A percentile compares a stretch with the other conserved stretches of the same genome.
These are phyloP conservation scores for Spathaspora gorwiae DNA, from an alignment of 805 yeast species.

Conservation along the genomic window DNA sequence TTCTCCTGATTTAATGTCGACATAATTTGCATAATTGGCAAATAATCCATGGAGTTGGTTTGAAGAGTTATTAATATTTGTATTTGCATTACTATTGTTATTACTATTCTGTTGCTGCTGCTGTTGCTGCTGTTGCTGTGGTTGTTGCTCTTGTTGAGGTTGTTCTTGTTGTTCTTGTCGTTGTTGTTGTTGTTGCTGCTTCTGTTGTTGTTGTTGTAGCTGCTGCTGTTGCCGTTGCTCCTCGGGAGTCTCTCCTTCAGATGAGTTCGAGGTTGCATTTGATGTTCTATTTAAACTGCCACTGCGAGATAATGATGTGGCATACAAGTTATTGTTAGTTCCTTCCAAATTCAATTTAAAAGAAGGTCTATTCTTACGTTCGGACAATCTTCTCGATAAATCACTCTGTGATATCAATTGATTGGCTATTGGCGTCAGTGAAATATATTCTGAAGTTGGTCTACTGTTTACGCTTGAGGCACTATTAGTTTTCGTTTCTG, in stretches of 20 bases:
- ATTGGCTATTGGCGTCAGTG: constrained; percentile 4
- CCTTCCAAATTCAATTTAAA: constrained; percentile 31
- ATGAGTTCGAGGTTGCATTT: not conserved
- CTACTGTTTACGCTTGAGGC: not conserved
- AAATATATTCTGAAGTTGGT: not conserved
- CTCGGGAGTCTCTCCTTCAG: constrained; percentile 3
- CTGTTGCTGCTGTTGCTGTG: not conserved
- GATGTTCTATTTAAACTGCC: constrained; percentile 2
- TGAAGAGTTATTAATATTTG: constrained; percentile 12
- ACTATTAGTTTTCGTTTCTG: not conserved
- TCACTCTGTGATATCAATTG: constrained; percentile 25
- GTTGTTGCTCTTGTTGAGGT: constrained; percentile 16
- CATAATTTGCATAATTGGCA: constrained; percentile 78
- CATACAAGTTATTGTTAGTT: not conserved
- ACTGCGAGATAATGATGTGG: constrained; percentile 3
- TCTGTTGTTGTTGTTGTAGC: constrained; percentile 2
- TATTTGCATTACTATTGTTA: too few relatives aligned
- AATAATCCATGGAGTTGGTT: constrained; percentile 57
- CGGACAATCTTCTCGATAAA: constrained; percentile 32
- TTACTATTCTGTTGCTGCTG: too few relatives aligned
- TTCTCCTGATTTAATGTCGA: constrained; percentile 89
- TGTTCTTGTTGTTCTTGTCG: not conserved
- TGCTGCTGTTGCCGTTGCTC: constrained; percentile 5
- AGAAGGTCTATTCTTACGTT: constrained; percentile 36
- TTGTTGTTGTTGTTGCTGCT: constrained; percentile 6